phyloP scores from a whole-genome alignment of 1,284 basidiomycete species.

The Omphalotus olearius region DNA sequence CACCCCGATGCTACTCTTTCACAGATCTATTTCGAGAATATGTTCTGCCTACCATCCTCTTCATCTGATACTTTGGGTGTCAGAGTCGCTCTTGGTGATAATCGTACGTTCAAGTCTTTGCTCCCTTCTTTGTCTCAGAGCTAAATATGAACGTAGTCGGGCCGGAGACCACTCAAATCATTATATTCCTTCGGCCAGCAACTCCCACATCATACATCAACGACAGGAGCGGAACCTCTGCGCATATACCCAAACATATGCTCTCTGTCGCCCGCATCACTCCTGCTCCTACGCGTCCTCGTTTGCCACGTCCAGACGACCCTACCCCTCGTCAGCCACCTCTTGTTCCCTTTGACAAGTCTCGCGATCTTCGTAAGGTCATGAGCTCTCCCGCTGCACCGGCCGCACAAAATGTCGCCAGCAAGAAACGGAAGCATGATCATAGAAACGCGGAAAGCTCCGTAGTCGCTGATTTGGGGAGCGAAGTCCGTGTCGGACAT shows the following conservation, averaged over 20 bases:
- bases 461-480: slow-evolving; percentile 27
- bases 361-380: slow-evolving; percentile 22
- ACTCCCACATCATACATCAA: slow-evolving; percentile 12
- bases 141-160: slow-evolving; percentile 37
- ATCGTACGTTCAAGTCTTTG: slow-evolving; percentile 37
- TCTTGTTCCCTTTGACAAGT: slow-evolving; percentile 24
- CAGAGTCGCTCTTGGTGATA: slow-evolving; percentile 66
- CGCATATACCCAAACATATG: slow-evolving; percentile 5
- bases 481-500: slow-evolving; percentile 28
- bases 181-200: slow-evolving; percentile 56
- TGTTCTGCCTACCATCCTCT: slow-evolving; percentile 43
- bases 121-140: not conserved
- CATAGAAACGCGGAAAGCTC: not conserved
- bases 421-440: slow-evolving; percentile 27
- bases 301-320: slow-evolving; percentile 68
- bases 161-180: slow-evolving; percentile 60
- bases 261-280: slow-evolving; percentile 57
- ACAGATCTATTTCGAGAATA: slow-evolving; percentile 65
- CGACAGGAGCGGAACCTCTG: not conserved
- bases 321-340: slow-evolving; percentile 69
- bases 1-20: slow-evolving; percentile 62
- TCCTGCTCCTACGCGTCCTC: slow-evolving; percentile 30
- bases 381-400: slow-evolving; percentile 23
- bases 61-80: slow-evolving; percentile 43
- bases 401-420: slow-evolving; percentile 21